Evolutionary conservation across 2,329 filamentous ascomycete genomes (phyloP).

Genomic region (Aspergillus pseudoterreus): DNA sequence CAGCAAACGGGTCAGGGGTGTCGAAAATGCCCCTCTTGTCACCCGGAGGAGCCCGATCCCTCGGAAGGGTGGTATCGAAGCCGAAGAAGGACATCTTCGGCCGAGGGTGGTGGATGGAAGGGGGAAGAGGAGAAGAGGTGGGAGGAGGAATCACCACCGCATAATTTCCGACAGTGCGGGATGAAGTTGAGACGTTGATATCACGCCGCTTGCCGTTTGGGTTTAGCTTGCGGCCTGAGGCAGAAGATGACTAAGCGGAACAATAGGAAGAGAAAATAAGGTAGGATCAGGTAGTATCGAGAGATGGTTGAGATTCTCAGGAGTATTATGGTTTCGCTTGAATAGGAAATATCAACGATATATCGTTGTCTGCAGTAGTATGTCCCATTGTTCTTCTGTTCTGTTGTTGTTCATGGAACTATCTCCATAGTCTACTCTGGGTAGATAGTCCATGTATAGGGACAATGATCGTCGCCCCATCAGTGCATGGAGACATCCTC

Average conservation of each 20-base stretch:
- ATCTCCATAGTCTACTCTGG: too few relatives aligned
- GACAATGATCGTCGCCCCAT: too few relatives aligned
- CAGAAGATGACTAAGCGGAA: not conserved
- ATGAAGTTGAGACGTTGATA: constrained; percentile 22
- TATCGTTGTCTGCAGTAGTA: too few relatives aligned
- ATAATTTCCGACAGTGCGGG: constrained; percentile 19
- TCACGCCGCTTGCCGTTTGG: constrained; percentile 14
- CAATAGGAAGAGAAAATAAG: not conserved
- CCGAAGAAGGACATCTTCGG: constrained; percentile 84
- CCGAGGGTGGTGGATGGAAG: constrained; percentile 4
- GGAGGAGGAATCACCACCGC: constrained; percentile 16
- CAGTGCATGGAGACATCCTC: too few relatives aligned
- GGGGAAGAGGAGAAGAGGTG: constrained; percentile 13
- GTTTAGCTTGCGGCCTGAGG: not conserved
- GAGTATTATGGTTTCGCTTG: too few relatives aligned
- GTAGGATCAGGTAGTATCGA: not conserved
- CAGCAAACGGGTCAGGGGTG: constrained; percentile 84
- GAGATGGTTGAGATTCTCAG: too few relatives aligned
- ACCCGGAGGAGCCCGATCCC: constrained; percentile 63
- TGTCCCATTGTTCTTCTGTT: too few relatives aligned
- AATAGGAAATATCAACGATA: too few relatives aligned
- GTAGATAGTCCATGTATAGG: too few relatives aligned
- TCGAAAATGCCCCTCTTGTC: constrained; percentile 73
- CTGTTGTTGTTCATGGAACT: too few relatives aligned
- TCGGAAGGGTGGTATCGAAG: constrained; percentile 68